These are phyloP conservation scores for Pleurostoma richardsiae DNA, from an alignment of 2,329 filamentous ascomycete genomes.

Conservation along the genomic window DNA sequence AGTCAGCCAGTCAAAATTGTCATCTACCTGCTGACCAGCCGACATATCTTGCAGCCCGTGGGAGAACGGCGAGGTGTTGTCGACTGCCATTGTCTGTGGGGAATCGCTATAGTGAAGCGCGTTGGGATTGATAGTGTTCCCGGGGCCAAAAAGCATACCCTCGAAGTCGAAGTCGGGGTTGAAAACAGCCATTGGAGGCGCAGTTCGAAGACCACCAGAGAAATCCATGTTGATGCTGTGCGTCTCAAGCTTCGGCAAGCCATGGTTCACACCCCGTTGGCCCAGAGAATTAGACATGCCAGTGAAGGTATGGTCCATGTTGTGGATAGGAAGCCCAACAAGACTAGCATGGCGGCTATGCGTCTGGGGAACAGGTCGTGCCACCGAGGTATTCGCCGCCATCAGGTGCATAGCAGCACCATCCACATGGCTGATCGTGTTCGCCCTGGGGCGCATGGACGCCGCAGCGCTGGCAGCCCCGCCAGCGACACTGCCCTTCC, in stretches of 20 bases:
- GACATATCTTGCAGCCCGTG: conserved; percentile 53
- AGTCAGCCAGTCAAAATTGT: conserved; percentile 76
- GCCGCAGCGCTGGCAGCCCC: conserved; percentile 39
- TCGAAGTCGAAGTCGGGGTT: conserved; percentile 66
- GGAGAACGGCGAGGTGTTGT: conserved; percentile 56
- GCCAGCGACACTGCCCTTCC: conserved; percentile 86
- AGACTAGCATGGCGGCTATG: conserved; percentile 74
- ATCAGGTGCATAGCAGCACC: conserved; percentile 69
- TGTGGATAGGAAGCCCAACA: conserved; percentile 57
- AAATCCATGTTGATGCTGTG: conserved; percentile 64
- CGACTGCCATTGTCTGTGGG: conserved; percentile 60
- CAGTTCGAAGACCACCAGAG: conserved; percentile 68
- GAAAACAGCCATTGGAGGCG: conserved; percentile 62
- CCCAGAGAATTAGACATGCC: conserved; percentile 67
- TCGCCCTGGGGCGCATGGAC: conserved; percentile 80
- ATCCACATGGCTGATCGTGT: conserved; percentile 94
- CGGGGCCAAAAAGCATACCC: conserved; percentile 63
- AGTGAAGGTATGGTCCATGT: conserved; percentile 55
- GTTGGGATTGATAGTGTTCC: conserved; percentile 63
- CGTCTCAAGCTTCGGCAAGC: conserved; percentile 80
- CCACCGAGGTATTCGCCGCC: conserved; percentile 51
- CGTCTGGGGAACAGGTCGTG: conserved; percentile 40
- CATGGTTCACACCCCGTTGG: conserved; percentile 61
- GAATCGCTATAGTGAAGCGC: conserved; percentile 81
- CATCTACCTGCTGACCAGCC: conserved; percentile 59